Evolutionary conservation across 164 flowering plant genomes (phyloP).

Genomic region (Chloranthus sessilifolius): DNA sequence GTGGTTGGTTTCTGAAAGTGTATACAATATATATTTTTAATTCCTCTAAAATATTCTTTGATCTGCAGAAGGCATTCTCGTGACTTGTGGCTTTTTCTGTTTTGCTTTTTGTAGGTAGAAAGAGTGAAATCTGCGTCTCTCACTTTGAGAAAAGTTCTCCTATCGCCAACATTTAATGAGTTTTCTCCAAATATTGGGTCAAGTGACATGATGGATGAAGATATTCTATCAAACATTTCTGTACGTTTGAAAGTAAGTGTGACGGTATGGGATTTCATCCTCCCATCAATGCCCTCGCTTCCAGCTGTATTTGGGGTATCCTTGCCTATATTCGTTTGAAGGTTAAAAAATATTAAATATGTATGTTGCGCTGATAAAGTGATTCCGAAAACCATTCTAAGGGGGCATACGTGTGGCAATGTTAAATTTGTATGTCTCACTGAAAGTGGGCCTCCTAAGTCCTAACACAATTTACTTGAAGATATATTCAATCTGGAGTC

Average conservation of each 20-base stretch:
- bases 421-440: no score
- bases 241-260: constrained; percentile 64
- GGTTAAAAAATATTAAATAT: background rate
- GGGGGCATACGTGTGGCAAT: no score
- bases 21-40: background rate
- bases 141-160: constrained; percentile 57
- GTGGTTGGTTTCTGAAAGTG: constrained; percentile 42
- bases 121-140: constrained; percentile 59
- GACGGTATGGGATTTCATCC: constrained; percentile 87
- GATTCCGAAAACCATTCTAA: no score
- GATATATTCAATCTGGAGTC: no score
- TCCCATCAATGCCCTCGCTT: constrained; percentile 89
- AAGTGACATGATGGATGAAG: constrained; percentile 91
- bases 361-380: background rate
- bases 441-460: no score
- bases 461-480: no score
- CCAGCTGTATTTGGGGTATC: constrained; percentile 99
- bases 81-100: constrained; percentile 4
- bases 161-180: constrained; percentile 65
- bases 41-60: no score
- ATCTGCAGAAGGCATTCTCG: no score
- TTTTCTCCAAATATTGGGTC: constrained; percentile 56
- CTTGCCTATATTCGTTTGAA: no score
- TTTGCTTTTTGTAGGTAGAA: constrained; percentile 52
- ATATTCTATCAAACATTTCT: constrained; percentile 58